These are phyloP conservation scores for Nicotiana attenuata DNA, from an alignment of 257 asterid species.

Conservation along the genomic window DNA sequence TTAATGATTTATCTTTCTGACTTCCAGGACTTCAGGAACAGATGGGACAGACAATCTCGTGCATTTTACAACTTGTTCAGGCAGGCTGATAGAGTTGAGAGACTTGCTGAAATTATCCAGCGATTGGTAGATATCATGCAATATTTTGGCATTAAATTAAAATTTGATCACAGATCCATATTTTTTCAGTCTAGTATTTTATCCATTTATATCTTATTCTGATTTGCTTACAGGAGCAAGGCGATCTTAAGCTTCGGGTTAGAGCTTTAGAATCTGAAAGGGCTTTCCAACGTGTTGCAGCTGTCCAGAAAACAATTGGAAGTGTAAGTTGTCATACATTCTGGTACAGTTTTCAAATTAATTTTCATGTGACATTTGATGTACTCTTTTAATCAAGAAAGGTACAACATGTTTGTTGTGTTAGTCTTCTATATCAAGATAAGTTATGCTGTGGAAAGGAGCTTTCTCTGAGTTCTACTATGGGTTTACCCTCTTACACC, in stretches of 20 bases:
- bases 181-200: not conserved
- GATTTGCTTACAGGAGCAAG: slow-evolving; percentile 67
- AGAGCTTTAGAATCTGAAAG: slow-evolving; percentile 93
- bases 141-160: not conserved
- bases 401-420: not conserved
- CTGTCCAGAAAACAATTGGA: slow-evolving; percentile 73
- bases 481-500: not conserved
- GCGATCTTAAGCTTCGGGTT: slow-evolving; percentile 92
- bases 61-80: slow-evolving; percentile 86
- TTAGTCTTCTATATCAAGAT: slow-evolving; percentile 5
- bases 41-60: slow-evolving; percentile 93
- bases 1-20: not conserved
- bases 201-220: not conserved
- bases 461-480: not conserved
- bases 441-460: not conserved
- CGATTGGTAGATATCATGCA: slow-evolving; percentile 49
- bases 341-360: not conserved
- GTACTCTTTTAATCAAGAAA: not conserved
- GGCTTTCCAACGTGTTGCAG: slow-evolving; percentile 92
- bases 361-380: not conserved
- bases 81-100: slow-evolving; percentile 96
- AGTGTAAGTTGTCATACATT: slow-evolving; percentile 57
- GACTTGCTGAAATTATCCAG: slow-evolving; percentile 77
- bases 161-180: not conserved
- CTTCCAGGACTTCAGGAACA: slow-evolving; percentile 73